Base-by-base conservation (phyloP, 345 rosid species). In the Brassica incana region DNA sequence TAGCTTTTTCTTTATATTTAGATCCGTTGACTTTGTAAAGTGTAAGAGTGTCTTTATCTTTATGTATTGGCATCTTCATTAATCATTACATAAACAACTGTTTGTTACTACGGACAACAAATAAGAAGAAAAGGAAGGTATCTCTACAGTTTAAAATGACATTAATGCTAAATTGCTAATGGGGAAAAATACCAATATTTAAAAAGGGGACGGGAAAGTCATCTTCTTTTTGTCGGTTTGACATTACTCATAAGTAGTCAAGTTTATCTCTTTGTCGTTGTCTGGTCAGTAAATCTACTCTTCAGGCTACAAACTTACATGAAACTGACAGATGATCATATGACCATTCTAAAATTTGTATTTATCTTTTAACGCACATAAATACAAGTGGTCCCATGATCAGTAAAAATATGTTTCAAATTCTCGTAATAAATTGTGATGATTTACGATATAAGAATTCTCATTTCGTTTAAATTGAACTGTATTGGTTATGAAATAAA, bases 181-280 rank as follows among this genome's bases (percentile, higher is more conserved):
- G 50, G 50, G n/a, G n/a, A 11, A 11, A 67, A 40, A 18, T 5
- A 40, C 15, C 29, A 67, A 45, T 27, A 14, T 32, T 33, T 5
- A 33, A 33, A 27, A 27, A 33, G 7, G 36, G n/a, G 15, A 2
- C 8, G 8, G 14, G 5, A 29, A 67, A 48, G 32, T 77, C 71
- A 25, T 77, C 59, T 78, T 36, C 30, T 71, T 54, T 36, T 8
- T 72, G 72, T 65, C 81, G 81, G 81, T 78, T 54, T 27, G 76
- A 64, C 23, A 20, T 20, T 20, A 20, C 23, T 20, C 43, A 64
- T 5, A 77, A 35, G 3, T 77, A 29, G 74, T 69, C 52, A 60
- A 14, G 56, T 45, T 38, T 27, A 27, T 50, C 23, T 64, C 50
- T 38, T 71, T 52, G 76, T 9, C 58, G 23, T 75, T 66, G 12